phyloP scores from a whole-genome alignment of 2,329 filamentous ascomycete species.

The Cercospora janseana region DNA sequence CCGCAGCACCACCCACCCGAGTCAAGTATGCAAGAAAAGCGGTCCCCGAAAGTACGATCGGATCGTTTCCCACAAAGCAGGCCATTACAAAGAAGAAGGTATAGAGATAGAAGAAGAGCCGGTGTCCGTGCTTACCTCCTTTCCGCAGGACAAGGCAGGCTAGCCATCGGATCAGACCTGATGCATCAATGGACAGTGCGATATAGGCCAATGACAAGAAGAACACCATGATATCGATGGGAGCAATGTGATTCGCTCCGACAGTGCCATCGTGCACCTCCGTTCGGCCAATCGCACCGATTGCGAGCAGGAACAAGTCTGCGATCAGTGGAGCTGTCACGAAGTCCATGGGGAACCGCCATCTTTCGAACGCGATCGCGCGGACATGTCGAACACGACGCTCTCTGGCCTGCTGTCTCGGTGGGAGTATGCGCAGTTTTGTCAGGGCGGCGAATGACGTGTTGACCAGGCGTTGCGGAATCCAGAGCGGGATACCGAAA shows the following conservation, averaged over 20 bases:
- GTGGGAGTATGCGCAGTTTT: constrained; percentile 53
- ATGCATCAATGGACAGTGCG: constrained; percentile 73
- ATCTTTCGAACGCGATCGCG: constrained; percentile 28
- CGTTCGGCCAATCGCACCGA: constrained; percentile 62
- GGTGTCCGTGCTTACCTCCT: constrained; percentile 64
- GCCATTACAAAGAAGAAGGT: constrained; percentile 68
- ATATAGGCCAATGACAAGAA: constrained; percentile 71
- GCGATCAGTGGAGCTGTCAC: constrained; percentile 70
- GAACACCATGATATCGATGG: constrained; percentile 72
- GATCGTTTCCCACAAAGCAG: constrained; percentile 70
- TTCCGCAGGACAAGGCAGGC: constrained; percentile 68
- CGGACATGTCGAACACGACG: constrained; percentile 1
- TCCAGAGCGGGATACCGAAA: constrained; percentile 61
- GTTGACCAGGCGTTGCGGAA: constrained; percentile 55
- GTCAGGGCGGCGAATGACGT: constrained; percentile 47
- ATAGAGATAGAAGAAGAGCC: constrained; percentile 71
- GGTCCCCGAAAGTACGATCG: constrained; percentile 71
- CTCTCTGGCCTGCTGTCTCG: constrained; percentile 25
- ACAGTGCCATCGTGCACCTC: constrained; percentile 69
- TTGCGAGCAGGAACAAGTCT: constrained; percentile 69
- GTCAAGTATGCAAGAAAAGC: constrained; percentile 76
- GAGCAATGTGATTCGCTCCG: constrained; percentile 63
- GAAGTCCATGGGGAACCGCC: constrained; percentile 66
- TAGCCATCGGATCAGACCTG: constrained; percentile 68
- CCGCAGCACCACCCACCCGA: constrained; percentile 40